Conservation (phyloP, 305 asterid species). For the Solanum hybrid region DNA sequence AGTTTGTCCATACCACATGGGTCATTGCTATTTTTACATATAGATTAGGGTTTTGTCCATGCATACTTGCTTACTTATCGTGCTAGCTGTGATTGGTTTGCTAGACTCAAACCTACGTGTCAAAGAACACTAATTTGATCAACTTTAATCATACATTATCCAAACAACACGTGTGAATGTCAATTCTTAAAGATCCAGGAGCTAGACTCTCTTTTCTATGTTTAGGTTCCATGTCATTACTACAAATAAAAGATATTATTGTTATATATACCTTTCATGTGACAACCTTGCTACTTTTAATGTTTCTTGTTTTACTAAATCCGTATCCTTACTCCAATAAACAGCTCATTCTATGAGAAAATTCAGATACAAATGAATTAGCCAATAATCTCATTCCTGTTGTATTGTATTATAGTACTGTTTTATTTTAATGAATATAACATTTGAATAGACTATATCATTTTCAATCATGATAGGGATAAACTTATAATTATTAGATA, state of each 20-base stretch:
- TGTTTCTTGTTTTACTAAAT: conserved; percentile 19
- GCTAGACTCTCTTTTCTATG: conserved; percentile 10
- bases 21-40: neutral
- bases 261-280: conserved; percentile 2
- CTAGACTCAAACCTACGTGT: conserved; percentile 31
- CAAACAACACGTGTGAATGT: conserved; percentile 46
- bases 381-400: neutral
- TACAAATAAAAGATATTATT: conserved; percentile 1
- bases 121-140: conserved; percentile 23
- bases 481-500: too few species aligned
- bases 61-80: neutral
- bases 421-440: too few species aligned
- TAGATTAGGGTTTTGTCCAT: neutral
- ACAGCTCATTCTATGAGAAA: conserved; percentile 1
- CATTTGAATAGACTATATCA: too few species aligned
- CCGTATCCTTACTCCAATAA: conserved; percentile 3
- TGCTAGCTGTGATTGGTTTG: conserved; percentile 9
- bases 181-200: conserved; percentile 1
- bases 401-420: neutral
- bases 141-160: conserved; percentile 25
- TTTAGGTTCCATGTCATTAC: neutral
- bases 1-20: conserved; percentile 49
- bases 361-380: neutral
- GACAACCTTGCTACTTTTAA: conserved; percentile 8
- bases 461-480: too few species aligned